Base-by-base conservation (phyloP, 352 stramenopile species). In the Elongisporangium prolatum region DNA sequence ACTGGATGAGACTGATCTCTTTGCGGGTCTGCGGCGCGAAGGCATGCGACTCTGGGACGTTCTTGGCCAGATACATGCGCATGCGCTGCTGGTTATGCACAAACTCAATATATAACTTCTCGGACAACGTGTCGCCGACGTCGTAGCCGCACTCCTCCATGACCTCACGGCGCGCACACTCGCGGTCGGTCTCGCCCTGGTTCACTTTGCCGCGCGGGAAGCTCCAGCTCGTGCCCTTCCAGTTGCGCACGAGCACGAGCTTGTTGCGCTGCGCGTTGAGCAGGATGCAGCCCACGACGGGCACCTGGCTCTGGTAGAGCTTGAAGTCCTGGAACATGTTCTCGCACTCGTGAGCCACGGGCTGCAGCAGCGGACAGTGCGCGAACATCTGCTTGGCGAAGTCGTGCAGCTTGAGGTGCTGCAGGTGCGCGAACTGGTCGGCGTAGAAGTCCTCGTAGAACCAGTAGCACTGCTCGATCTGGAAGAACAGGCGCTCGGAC, bases 401-500 rank as follows among this genome's bases (percentile, higher is more conserved):
- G 54, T 96, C 87, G 63, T 98, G 93, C n/a, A 98, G 68, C 65
- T 97, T 96, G 60, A 97, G 89, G 50, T 97, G 79, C 56, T 91
- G 89, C 55, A 98, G 61, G 63, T 86, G 70, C 54, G 77, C 71
- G 52, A 90, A 75, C 53, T 85, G 72, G 72, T 98, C 95, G 64
- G 92, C 95, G 68, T 98, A 97, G 67, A 98, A 97, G 72, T 98
- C 95, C 66, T 98, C 93, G 74, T 98, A 98, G 75, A 98, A 98
- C 95, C 95, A 98, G 67, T 93, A 98, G 59, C 91, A 97, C 75
- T 98, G 95, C 74, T 98, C 95, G 59, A 98, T 92, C 77, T 98
- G 95, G 75, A 98, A 98, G 74, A 98, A 98, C 21, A 98, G 93
- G n/a, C 93, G 89, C 71, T 97, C 88, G 59, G 82, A 89, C 17